Conservation (phyloP, 2,329 filamentous ascomycete genomes). For the Claviceps capensis region DNA sequence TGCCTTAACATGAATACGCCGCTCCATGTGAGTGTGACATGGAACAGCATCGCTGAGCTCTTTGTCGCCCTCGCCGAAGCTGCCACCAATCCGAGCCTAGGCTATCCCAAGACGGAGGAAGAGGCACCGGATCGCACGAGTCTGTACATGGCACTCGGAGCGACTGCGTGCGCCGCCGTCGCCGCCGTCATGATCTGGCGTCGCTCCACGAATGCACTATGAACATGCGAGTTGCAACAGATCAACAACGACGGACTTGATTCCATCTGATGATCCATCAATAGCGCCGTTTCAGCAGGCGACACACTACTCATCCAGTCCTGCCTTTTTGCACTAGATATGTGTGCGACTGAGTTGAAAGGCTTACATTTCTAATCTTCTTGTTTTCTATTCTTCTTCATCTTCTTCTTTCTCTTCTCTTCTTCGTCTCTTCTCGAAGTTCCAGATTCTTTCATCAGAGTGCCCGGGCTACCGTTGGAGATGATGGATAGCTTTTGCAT, state of each 20-base stretch:
- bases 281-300: neutral
- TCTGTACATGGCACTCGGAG: slow-evolving; percentile 73
- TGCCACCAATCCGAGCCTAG: slow-evolving; percentile 76
- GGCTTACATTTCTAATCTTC: neutral
- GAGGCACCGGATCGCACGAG: slow-evolving; percentile 72
- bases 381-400: neutral
- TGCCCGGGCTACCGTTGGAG: neutral
- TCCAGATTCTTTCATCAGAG: neutral
- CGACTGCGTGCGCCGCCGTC: slow-evolving; percentile 48
- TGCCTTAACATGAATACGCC: slow-evolving; percentile 79
- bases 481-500: slow-evolving; percentile 7
- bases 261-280: neutral
- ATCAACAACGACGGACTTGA: neutral
- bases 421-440: neutral
- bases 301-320: slow-evolving; percentile 3
- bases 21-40: slow-evolving; percentile 86
- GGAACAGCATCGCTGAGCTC: slow-evolving; percentile 85
- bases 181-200: slow-evolving; percentile 55
- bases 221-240: slow-evolving; percentile 1
- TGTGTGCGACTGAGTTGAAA: neutral
- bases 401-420: neutral
- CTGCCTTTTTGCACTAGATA: neutral
- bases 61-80: slow-evolving; percentile 87
- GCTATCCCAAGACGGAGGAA: slow-evolving; percentile 81
- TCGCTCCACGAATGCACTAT: slow-evolving; percentile 36